Percentiles rank a stretch among this genome's conserved stretches.
Conservation (phyloP, 495 filamentous ascomycete species). For the Thermothielavioides terrestris region DNA sequence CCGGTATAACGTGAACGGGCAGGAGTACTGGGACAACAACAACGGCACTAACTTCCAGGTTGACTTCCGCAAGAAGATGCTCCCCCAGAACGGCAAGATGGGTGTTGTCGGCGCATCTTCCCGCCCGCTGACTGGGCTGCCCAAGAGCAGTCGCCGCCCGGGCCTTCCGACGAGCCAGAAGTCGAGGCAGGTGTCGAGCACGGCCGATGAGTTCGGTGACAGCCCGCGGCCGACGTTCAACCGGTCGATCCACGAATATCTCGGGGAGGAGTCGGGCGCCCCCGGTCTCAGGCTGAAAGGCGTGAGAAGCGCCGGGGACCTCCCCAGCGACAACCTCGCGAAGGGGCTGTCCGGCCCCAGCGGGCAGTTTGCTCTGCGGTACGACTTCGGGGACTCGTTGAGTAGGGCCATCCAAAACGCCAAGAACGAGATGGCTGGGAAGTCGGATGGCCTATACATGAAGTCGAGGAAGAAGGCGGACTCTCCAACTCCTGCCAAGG, state of each 20-base stretch:
- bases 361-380: conserved; percentile 80
- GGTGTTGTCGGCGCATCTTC: conserved; percentile 40
- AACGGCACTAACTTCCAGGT: conserved; percentile 76
- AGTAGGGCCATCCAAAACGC: conserved; percentile 68
- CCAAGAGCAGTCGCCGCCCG: conserved; percentile 61
- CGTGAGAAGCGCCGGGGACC: conserved; percentile 36
- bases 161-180: too few relatives aligned
- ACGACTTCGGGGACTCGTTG: conserved; percentile 87
- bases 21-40: conserved; percentile 97
- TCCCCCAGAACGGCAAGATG: conserved; percentile 48
- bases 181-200: conserved; percentile 53
- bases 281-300: conserved; percentile 43
- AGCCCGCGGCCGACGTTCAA: conserved; percentile 49
- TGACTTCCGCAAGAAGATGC: conserved; percentile 73
- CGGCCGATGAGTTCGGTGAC: conserved; percentile 63
- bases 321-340: conserved; percentile 43
- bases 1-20: conserved; percentile 73
- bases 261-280: conserved; percentile 43
- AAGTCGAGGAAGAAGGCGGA: conserved; percentile 34
- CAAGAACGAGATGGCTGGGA: conserved; percentile 44
- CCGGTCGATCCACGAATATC: conserved; percentile 45
- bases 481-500: conserved; percentile 1
- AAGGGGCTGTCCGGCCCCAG: conserved; percentile 46
- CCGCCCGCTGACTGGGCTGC: conserved; percentile 53
- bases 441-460: conserved; percentile 44